A percentile compares a stretch with the other conserved stretches of the same genome.
These are phyloP conservation scores for Niveomyces coronatus DNA, from an alignment of 2,329 filamentous ascomycete species.

Conservation along the genomic window DNA sequence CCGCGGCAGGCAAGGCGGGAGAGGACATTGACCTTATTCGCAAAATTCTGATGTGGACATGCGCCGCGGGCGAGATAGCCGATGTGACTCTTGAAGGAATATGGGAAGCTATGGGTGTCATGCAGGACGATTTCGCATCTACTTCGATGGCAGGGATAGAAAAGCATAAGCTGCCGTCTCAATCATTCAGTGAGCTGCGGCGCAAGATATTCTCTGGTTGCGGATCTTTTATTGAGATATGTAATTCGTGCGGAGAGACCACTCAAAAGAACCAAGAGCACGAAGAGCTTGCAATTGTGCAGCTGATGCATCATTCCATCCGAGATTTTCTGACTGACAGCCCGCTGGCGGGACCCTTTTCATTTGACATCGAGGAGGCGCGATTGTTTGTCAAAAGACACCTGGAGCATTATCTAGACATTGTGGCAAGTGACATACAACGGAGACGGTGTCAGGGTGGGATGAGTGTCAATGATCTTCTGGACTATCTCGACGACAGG, in stretches of 20 bases:
- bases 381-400: not conserved
- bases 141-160: not conserved
- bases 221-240: not conserved
- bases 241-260: not conserved
- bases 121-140: constrained; percentile 1
- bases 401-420: not conserved
- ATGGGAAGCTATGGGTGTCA: constrained; percentile 7
- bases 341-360: not conserved
- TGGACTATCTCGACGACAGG: not conserved
- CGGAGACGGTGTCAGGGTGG: not conserved
- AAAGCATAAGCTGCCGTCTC: not conserved
- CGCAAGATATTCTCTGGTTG: not conserved
- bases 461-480: not conserved
- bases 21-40: not conserved
- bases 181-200: not conserved
- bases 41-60: constrained; percentile 9
- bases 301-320: constrained; percentile 10
- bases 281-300: constrained; percentile 1
- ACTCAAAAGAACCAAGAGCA: not conserved
- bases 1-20: not conserved
- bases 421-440: not conserved
- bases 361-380: not conserved
- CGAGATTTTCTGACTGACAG: constrained; percentile 6
- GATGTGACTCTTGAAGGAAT: constrained; percentile 7
- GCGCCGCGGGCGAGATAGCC: constrained; percentile 5